phyloP scores from a whole-genome alignment of 2,329 filamentous ascomycete species.

The Clarireedia sp. region DNA sequence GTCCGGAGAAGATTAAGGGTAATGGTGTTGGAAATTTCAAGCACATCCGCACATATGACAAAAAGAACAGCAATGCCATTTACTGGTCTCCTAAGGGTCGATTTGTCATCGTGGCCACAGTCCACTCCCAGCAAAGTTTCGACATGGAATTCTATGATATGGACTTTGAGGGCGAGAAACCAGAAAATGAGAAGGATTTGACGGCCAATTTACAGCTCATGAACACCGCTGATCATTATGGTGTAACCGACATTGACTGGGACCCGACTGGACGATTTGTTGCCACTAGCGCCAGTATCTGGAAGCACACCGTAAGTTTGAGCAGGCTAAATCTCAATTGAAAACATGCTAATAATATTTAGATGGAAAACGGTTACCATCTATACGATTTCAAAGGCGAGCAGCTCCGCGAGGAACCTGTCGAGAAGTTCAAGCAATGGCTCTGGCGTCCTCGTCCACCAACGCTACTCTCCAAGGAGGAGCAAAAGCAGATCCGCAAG shows the following conservation, averaged over 20 bases:
- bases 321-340: background rate
- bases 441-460: constrained; percentile 86
- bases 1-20: constrained; percentile 88
- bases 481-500: constrained; percentile 97
- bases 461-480: constrained; percentile 89
- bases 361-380: constrained; percentile 99
- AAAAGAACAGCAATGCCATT: constrained; percentile 99
- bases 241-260: constrained; percentile 96
- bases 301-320: constrained; percentile 83
- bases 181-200: constrained; percentile 86
- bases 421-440: constrained; percentile 98
- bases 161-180: constrained; percentile 95
- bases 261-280: constrained; percentile 94
- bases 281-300: constrained; percentile 84
- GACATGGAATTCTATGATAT: constrained; percentile 97
- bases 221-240: constrained; percentile 91
- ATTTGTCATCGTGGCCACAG: constrained; percentile 89
- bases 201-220: constrained; percentile 92
- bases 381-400: constrained; percentile 94
- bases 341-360: constrained; percentile 22
- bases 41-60: constrained; percentile 88
- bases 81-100: constrained; percentile 97
- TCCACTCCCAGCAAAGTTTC: constrained; percentile 85
- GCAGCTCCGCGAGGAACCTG: constrained; percentile 77
- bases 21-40: constrained; percentile 83